phyloP scores from a whole-genome alignment of 2,329 filamentous ascomycete genomes.

The Lachnellula hyalina region DNA sequence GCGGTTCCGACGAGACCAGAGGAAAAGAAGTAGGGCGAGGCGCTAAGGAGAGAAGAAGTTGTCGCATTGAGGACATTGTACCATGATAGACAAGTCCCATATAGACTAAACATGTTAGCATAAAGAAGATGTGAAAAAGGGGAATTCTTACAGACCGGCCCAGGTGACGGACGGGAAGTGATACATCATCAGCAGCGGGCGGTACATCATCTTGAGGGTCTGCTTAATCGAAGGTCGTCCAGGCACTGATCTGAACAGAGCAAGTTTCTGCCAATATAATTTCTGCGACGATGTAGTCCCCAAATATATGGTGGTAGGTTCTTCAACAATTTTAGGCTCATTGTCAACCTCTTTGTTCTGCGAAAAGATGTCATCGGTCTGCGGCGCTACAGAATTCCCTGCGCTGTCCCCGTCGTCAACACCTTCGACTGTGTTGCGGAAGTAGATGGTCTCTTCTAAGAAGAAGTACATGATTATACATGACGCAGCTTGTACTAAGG shows the following conservation, averaged over 20 bases:
- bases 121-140: not conserved
- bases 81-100: slow-evolving; percentile 33
- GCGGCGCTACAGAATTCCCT: no score
- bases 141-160: slow-evolving; percentile 15
- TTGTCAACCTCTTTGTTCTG: no score
- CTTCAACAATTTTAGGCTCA: no score
- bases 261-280: not conserved
- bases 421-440: slow-evolving; percentile 4
- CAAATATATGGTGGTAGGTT: no score
- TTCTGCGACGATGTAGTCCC: not conserved
- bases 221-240: slow-evolving; percentile 11
- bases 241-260: not conserved
- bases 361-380: slow-evolving; percentile 23
- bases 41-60: slow-evolving; percentile 29
- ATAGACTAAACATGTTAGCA: slow-evolving; percentile 5
- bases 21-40: slow-evolving; percentile 33
- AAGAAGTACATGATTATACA: slow-evolving; percentile 49
- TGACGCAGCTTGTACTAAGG: slow-evolving; percentile 43
- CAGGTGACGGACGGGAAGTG: slow-evolving; percentile 28
- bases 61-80: slow-evolving; percentile 35
- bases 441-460: slow-evolving; percentile 49
- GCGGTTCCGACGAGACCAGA: slow-evolving; percentile 31
- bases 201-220: slow-evolving; percentile 19
- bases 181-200: slow-evolving; percentile 24
- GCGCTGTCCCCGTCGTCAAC: not conserved